Conservation (phyloP, 2,329 filamentous ascomycete genomes). For the Parastagonospora avenae region DNA sequence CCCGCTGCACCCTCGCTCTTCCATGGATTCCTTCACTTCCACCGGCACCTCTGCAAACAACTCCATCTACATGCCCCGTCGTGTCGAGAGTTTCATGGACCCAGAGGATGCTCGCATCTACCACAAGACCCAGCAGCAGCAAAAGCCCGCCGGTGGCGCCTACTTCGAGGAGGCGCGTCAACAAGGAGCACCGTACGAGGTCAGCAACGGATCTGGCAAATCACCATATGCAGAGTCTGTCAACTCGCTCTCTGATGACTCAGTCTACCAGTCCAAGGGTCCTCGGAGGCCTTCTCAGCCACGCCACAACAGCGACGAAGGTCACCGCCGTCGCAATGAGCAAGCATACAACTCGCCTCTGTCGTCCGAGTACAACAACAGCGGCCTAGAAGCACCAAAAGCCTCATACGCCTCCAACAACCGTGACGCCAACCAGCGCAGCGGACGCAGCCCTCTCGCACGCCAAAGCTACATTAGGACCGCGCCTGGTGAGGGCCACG, state of each 20-base stretch:
- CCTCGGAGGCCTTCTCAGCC: conserved; percentile 29
- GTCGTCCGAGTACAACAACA: conserved; percentile 31
- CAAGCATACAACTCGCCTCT: conserved; percentile 36
- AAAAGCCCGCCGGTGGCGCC: conserved; percentile 53
- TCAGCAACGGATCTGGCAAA: conserved; percentile 28
- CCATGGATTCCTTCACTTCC: conserved; percentile 70
- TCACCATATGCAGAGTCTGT: conserved; percentile 41
- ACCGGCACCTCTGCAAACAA: conserved; percentile 58
- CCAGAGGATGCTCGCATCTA: conserved; percentile 78
- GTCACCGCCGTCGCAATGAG: conserved; percentile 2
- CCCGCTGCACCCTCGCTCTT: conserved; percentile 63
- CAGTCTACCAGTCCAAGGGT: conserved; percentile 36
- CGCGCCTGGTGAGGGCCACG: conserved; percentile 35
- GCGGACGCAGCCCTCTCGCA: conserved; percentile 53
- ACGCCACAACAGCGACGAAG: conserved; percentile 30
- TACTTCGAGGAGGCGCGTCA: conserved; percentile 42
- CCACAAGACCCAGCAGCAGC: conserved; percentile 65
- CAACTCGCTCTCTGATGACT: conserved; percentile 44
- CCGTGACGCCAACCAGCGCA: conserved; percentile 27
- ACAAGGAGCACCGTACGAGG: conserved; percentile 32
- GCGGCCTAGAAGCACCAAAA: conserved; percentile 36
- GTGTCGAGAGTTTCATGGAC: conserved; percentile 77
- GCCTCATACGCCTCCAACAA: conserved; percentile 31
- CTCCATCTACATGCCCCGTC: conserved; percentile 69
- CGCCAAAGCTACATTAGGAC: conserved; percentile 50